Conservation (phyloP, 176 grass and related monocot species). For the Tillandsia fasciculata region DNA sequence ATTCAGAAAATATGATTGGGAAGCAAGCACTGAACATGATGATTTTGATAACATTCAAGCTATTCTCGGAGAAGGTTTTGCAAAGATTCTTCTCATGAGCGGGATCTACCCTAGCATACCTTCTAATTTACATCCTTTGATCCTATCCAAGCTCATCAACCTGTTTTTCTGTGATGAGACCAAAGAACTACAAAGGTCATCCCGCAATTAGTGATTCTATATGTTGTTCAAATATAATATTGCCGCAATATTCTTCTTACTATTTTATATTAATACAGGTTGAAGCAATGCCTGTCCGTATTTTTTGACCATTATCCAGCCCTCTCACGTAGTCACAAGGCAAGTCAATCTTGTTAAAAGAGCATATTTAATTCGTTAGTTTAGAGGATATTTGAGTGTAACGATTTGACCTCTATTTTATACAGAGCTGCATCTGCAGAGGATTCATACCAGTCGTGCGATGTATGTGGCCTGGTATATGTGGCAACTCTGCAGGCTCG, state of each 20-base stretch:
- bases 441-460: conserved; percentile 70
- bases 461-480: conserved; percentile 78
- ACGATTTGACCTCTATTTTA: not conserved
- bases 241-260: not conserved
- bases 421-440: conserved; percentile 49
- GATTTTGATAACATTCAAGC: conserved; percentile 62
- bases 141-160: conserved; percentile 55
- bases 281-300: conserved; percentile 85
- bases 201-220: not conserved
- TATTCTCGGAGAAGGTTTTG: conserved; percentile 85
- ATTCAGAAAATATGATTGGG: conserved; percentile 50
- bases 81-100: conserved; percentile 78
- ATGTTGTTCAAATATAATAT: not conserved
- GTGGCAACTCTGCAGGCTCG: conserved; percentile 59
- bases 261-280: conserved; percentile 34
- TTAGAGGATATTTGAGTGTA: not conserved
- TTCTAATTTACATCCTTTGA: conserved; percentile 41
- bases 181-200: conserved; percentile 68
- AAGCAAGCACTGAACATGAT: conserved; percentile 42
- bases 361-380: not conserved
- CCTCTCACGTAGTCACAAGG: conserved; percentile 69
- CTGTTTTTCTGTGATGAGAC: conserved; percentile 69
- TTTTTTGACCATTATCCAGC: conserved; percentile 88
- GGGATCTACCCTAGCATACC: conserved; percentile 64
- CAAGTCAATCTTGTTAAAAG: conserved; percentile 23